Conservation (phyloP, 305 asterid genomes). For the Fraxinus ornus region DNA sequence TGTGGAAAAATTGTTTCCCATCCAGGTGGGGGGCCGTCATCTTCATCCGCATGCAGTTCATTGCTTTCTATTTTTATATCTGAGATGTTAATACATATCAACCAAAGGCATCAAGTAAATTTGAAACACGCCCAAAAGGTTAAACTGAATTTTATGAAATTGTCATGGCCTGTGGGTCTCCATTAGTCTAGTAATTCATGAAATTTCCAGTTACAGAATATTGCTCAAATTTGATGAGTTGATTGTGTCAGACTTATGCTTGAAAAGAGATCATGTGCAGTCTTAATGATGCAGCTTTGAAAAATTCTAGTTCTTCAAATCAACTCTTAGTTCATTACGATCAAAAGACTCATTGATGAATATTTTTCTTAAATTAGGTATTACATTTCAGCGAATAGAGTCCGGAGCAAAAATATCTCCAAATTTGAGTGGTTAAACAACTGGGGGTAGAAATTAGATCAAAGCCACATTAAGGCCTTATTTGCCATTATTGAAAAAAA, state of each 20-base stretch:
- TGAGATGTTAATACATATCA: slow-evolving; percentile 30
- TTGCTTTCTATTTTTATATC: slow-evolving; percentile 43
- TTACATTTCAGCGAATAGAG: not conserved
- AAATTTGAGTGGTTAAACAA: not conserved
- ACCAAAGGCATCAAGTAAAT: slow-evolving; percentile 9
- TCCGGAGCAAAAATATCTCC: not conserved
- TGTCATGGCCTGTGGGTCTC: not conserved
- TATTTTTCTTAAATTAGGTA: not conserved
- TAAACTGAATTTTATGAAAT: not conserved
- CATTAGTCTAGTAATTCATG: not conserved
- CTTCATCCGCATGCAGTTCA: slow-evolving; percentile 36
- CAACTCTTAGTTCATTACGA: slow-evolving; percentile 8
- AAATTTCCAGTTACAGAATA: slow-evolving; percentile 17
- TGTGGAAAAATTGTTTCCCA: slow-evolving; percentile 51
- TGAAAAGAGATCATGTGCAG: slow-evolving; percentile 4
- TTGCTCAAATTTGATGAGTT: not conserved
- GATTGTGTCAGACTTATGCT: not conserved
- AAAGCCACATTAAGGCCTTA: not conserved
- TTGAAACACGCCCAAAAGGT: not conserved
- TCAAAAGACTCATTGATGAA: not conserved
- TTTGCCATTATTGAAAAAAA: no score
- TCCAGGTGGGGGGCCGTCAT: slow-evolving; percentile 81
- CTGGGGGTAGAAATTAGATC: not conserved
- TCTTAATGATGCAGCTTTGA: not conserved
- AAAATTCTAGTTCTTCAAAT: not conserved